Percentiles rank a stretch among this genome's conserved stretches.
phyloP scores from a whole-genome alignment of 23 red algal genomes.

The Gracilaria domingensis region DNA sequence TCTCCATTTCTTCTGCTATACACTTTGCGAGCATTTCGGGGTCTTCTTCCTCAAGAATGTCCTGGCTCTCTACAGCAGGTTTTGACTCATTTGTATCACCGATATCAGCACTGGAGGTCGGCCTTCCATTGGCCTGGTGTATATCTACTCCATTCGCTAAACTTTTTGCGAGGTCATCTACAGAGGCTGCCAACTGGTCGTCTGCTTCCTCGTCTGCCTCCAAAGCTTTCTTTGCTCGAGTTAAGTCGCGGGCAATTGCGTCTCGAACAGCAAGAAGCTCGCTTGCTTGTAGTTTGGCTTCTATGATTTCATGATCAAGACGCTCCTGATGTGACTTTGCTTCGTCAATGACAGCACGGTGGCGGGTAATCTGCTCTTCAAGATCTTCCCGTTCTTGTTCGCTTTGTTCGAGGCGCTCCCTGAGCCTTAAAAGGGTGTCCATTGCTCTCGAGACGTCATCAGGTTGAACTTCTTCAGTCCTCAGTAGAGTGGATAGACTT shows the following conservation, averaged over 20 bases:
- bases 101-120: neutral
- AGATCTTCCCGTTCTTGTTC: slow-evolving; percentile 26
- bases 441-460: slow-evolving; percentile 6
- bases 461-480: slow-evolving; percentile 31
- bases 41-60: slow-evolving; percentile 52
- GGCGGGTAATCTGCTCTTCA: slow-evolving; percentile 2
- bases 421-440: neutral
- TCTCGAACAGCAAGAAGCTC: slow-evolving; percentile 57
- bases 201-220: slow-evolving; percentile 48
- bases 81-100: slow-evolving; percentile 5
- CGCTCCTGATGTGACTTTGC: slow-evolving; percentile 45
- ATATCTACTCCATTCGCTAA: neutral
- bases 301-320: slow-evolving; percentile 60
- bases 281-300: slow-evolving; percentile 46
- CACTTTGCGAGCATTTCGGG: slow-evolving; percentile 21
- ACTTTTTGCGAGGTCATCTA: slow-evolving; percentile 36
- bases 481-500: slow-evolving; percentile 9
- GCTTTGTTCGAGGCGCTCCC: slow-evolving; percentile 1
- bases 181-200: neutral
- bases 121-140: slow-evolving; percentile 12
- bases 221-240: slow-evolving; percentile 37
- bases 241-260: slow-evolving; percentile 51
- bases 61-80: neutral
- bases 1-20: slow-evolving; percentile 51
- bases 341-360: slow-evolving; percentile 3